These are phyloP conservation scores for Fragilaria radians DNA, from an alignment of 108 stramenopile genomes.

Conservation along the genomic window DNA sequence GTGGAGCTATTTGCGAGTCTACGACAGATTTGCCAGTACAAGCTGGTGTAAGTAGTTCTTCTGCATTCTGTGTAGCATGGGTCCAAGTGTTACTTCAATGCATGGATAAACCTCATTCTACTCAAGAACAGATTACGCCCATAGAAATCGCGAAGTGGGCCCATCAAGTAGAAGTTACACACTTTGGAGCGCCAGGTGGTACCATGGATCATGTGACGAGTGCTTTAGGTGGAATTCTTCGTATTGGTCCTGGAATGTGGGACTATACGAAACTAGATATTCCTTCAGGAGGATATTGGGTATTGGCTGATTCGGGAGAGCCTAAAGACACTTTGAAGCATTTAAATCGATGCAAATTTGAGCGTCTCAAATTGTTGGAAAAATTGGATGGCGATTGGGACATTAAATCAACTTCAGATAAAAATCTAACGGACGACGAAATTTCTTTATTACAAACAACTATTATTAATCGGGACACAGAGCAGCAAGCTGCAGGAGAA, in stretches of 20 bases:
- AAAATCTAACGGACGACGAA: slow-evolving; percentile 6
- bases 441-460: slow-evolving; percentile 16
- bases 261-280: slow-evolving; percentile 6
- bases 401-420: background rate
- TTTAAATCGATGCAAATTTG: slow-evolving; percentile 27
- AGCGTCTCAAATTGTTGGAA: slow-evolving; percentile 14
- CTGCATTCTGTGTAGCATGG: slow-evolving; percentile 26
- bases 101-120: slow-evolving; percentile 2
- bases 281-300: slow-evolving; percentile 16
- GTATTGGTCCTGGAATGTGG: slow-evolving; percentile 31
- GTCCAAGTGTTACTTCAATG: slow-evolving; percentile 14
- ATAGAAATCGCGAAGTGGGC: slow-evolving; percentile 12
- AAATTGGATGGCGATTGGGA: slow-evolving; percentile 25
- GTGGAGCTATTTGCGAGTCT: slow-evolving; percentile 18
- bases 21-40: slow-evolving; percentile 22
- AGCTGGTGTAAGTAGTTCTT: slow-evolving; percentile 25
- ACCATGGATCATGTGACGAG: slow-evolving; percentile 38
- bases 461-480: slow-evolving; percentile 22
- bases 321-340: slow-evolving; percentile 36
- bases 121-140: slow-evolving; percentile 7
- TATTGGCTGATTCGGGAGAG: slow-evolving; percentile 29
- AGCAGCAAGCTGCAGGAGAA: slow-evolving; percentile 10
- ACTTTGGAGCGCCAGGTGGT: slow-evolving; percentile 31
- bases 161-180: slow-evolving; percentile 28
- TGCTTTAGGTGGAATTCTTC: slow-evolving; percentile 13